Evolutionary conservation across 1,284 basidiomycete species (phyloP).

Genomic region (Kalmanozyma brasiliensis): DNA sequence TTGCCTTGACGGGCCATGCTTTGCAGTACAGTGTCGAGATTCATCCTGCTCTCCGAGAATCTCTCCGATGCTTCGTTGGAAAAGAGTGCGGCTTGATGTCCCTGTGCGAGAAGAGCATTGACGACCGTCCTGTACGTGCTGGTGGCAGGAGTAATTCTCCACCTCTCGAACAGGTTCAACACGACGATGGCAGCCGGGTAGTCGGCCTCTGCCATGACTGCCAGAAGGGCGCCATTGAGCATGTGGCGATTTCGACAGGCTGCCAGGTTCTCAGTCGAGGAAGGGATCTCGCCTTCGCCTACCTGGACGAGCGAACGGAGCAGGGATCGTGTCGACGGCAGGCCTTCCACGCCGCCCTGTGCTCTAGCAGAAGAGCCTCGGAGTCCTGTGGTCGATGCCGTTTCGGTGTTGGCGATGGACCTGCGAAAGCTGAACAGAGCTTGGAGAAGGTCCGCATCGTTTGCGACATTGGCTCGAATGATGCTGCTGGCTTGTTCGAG

Average conservation of each 20-base stretch:
- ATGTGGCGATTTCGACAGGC: slow-evolving; percentile 19
- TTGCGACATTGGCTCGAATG: neutral
- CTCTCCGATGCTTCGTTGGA: slow-evolving; percentile 3
- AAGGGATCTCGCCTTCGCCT: slow-evolving; percentile 13
- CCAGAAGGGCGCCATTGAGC: slow-evolving; percentile 35
- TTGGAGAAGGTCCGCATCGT: slow-evolving; percentile 13
- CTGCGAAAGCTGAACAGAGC: slow-evolving; percentile 19
- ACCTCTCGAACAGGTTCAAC: slow-evolving; percentile 38
- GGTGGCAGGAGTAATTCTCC: slow-evolving; percentile 23
- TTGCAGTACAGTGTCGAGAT: slow-evolving; percentile 16
- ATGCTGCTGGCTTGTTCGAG: slow-evolving; percentile 12
- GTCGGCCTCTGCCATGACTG: slow-evolving; percentile 29
- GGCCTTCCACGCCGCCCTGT: neutral
- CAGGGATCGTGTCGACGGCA: slow-evolving; percentile 26
- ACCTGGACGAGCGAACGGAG: slow-evolving; percentile 20
- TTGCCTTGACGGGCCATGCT: slow-evolving; percentile 19
- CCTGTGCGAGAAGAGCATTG: slow-evolving; percentile 17
- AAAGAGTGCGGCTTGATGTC: slow-evolving; percentile 12
- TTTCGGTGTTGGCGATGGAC: neutral
- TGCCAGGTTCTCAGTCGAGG: slow-evolving; percentile 5
- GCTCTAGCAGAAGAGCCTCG: no score
- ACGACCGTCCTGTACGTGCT: slow-evolving; percentile 28
- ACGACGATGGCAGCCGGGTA: slow-evolving; percentile 31
- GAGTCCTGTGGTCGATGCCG: neutral
- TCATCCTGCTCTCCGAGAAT: slow-evolving; percentile 13